These are phyloP conservation scores for Hansenula sp. DNA, from an alignment of 1,139 yeast species.

Conservation along the genomic window DNA sequence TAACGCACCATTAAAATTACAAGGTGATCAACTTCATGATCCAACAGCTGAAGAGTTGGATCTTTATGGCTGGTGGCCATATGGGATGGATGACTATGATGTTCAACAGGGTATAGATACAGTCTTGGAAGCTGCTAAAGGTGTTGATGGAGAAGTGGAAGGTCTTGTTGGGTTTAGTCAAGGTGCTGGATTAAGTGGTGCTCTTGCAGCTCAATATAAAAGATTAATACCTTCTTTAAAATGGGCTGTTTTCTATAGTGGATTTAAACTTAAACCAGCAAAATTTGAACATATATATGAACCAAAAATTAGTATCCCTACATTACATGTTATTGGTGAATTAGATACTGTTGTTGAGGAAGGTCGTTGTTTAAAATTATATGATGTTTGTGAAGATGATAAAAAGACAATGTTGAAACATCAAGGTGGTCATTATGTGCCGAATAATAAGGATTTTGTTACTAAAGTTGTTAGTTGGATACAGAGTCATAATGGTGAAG, in stretches of 20 bases:
- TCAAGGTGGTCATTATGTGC: slow-evolving; percentile 87
- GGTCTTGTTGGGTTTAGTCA: slow-evolving; percentile 91
- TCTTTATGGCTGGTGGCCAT: slow-evolving; percentile 24
- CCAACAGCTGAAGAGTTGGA: slow-evolving; percentile 19
- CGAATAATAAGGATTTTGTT: slow-evolving; percentile 60
- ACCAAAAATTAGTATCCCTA: slow-evolving; percentile 45
- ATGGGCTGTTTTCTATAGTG: slow-evolving; percentile 74
- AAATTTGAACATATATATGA: slow-evolving; percentile 46
- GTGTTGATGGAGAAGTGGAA: slow-evolving; percentile 70
- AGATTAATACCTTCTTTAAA: slow-evolving; percentile 41
- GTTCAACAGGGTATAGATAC: slow-evolving; percentile 34
- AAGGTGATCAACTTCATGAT: slow-evolving; percentile 51
- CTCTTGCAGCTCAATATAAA: slow-evolving; percentile 41
- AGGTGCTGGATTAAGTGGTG: slow-evolving; percentile 82
- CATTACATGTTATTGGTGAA: slow-evolving; percentile 80
- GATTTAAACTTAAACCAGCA: slow-evolving; percentile 60
- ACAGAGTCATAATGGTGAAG: slow-evolving; percentile 9
- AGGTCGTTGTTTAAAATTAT: slow-evolving; percentile 55
- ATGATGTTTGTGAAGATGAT: slow-evolving; percentile 44
- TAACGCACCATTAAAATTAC: slow-evolving; percentile 62
- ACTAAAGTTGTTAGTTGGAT: slow-evolving; percentile 59
- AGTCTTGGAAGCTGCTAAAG: slow-evolving; percentile 39
- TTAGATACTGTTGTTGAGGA: slow-evolving; percentile 87
- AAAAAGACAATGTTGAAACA: slow-evolving; percentile 53
- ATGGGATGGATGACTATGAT: slow-evolving; percentile 25